These are phyloP conservation scores for Epithele typhae DNA, from an alignment of 768 basidiomycete genomes.

Conservation along the genomic window DNA sequence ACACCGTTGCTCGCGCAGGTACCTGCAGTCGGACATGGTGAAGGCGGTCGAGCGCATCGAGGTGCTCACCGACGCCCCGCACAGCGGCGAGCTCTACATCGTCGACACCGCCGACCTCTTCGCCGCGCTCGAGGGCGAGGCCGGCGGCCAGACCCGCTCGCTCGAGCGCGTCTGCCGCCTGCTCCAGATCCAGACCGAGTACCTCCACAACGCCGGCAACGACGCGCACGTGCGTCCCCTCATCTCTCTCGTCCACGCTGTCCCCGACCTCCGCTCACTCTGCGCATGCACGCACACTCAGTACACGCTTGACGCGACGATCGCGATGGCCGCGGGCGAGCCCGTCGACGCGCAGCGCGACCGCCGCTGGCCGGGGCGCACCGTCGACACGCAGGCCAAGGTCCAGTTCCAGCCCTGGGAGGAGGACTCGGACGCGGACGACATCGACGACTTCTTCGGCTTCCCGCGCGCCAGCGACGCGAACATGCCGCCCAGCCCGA, in stretches of 20 bases:
- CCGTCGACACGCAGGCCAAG: slow-evolving; percentile 31
- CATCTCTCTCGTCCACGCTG: too few species aligned
- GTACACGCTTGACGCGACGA: slow-evolving; percentile 68
- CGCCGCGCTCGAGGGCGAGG: slow-evolving; percentile 64
- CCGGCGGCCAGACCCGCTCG: slow-evolving; percentile 43
- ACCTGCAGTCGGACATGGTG: slow-evolving; percentile 46
- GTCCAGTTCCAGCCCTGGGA: slow-evolving; percentile 59
- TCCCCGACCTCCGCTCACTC: too few species aligned
- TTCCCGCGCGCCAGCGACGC: neutral
- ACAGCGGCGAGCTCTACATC: slow-evolving; percentile 52
- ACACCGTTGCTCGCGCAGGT: slow-evolving; percentile 36
- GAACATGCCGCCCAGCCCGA: neutral
- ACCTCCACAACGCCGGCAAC: slow-evolving; percentile 83
- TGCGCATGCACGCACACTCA: too few species aligned
- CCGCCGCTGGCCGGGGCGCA: slow-evolving; percentile 71
- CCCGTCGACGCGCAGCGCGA: slow-evolving; percentile 74
- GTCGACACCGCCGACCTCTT: slow-evolving; percentile 77
- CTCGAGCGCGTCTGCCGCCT: slow-evolving; percentile 62
- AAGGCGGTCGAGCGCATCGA: slow-evolving; percentile 49
- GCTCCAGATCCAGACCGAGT: slow-evolving; percentile 50
- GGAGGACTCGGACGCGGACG: slow-evolving; percentile 47
- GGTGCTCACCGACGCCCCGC: slow-evolving; percentile 52
- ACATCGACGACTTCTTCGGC: slow-evolving; percentile 37
- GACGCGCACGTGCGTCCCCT: slow-evolving; percentile 66
- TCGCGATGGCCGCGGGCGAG: slow-evolving; percentile 69